A percentile compares a stretch with the other conserved stretches of the same genome.
Conservation (phyloP, 176 grass and related monocot genomes). For the Ampelocalamus luodianensis region DNA sequence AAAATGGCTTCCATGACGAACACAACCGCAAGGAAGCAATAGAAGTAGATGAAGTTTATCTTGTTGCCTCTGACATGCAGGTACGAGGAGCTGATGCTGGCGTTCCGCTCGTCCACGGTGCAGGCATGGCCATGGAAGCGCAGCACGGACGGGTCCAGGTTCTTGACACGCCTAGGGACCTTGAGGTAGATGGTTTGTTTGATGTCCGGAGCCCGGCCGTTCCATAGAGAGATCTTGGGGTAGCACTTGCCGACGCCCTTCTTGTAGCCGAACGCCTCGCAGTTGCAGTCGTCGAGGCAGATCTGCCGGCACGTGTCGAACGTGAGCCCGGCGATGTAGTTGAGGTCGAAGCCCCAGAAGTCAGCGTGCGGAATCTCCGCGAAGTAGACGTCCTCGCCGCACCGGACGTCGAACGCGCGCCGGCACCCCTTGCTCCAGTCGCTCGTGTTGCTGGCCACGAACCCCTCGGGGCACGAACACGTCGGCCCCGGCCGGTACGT, state of each 20-base stretch:
- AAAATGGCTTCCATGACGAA: slow-evolving; percentile 69
- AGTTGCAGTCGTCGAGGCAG: slow-evolving; percentile 62
- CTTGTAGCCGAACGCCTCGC: slow-evolving; percentile 69
- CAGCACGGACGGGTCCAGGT: background rate
- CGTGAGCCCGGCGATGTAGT: slow-evolving; percentile 31
- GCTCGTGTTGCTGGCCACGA: slow-evolving; percentile 38
- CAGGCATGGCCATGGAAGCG: slow-evolving; percentile 37
- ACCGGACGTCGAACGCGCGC: slow-evolving; percentile 41
- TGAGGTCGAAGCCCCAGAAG: slow-evolving; percentile 68
- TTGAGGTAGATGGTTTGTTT: slow-evolving; percentile 56
- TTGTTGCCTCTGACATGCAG: slow-evolving; percentile 5
- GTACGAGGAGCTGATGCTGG: slow-evolving; percentile 10
- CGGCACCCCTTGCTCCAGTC: slow-evolving; percentile 83
- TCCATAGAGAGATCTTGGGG: slow-evolving; percentile 63
- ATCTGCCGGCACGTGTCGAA: slow-evolving; percentile 48
- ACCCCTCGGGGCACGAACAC: slow-evolving; percentile 62
- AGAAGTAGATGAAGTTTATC: slow-evolving; percentile 61
- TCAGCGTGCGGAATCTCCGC: slow-evolving; percentile 31
- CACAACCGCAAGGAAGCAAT: slow-evolving; percentile 44
- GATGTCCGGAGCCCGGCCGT: slow-evolving; percentile 31
- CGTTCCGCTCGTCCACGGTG: slow-evolving; percentile 8
- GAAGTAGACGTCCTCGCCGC: slow-evolving; percentile 48
- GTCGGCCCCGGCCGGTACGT: slow-evolving; percentile 28
- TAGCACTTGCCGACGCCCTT: slow-evolving; percentile 51
- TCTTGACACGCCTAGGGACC: slow-evolving; percentile 7